These are phyloP conservation scores for Juglanconis oblonga DNA, from an alignment of 2,329 filamentous ascomycete genomes.

Conservation along the genomic window DNA sequence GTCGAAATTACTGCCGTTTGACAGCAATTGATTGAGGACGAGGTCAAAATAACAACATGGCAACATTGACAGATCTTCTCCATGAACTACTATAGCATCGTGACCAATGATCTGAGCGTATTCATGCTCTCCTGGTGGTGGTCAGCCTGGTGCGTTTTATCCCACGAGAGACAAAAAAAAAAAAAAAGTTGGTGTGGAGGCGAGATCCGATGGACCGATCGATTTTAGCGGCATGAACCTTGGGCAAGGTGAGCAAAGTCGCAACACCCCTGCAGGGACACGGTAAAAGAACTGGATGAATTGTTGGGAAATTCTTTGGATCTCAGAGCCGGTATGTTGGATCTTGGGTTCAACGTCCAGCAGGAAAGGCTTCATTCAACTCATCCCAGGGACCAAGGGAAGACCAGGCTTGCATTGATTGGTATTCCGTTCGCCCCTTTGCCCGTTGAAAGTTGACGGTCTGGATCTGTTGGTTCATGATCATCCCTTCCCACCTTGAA, in stretches of 20 bases:
- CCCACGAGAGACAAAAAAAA: background rate
- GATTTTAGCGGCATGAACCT: slow-evolving; percentile 1
- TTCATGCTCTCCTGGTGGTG: background rate
- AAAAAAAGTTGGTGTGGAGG: slow-evolving; percentile 6
- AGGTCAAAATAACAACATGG: background rate
- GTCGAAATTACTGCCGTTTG: background rate
- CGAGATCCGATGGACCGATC: background rate
- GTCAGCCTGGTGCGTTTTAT: slow-evolving; percentile 7
- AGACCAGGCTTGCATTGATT: background rate
- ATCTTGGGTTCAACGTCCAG: background rate
- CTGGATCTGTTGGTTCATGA: background rate
- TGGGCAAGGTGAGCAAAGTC: background rate
- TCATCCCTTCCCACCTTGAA: background rate
- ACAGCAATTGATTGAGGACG: background rate
- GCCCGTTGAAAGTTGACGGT: background rate
- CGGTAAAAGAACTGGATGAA: slow-evolving; percentile 14
- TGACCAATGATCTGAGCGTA: background rate
- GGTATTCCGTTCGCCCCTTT: background rate
- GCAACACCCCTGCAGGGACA: slow-evolving; percentile 5
- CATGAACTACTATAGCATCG: background rate
- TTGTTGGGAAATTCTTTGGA: slow-evolving; percentile 11
- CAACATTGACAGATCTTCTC: background rate
- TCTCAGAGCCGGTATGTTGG: background rate
- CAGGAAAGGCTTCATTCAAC: slow-evolving; percentile 2
- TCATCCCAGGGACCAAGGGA: background rate